A percentile compares a stretch with the other conserved stretches of the same genome.
Conservation (phyloP, 78 protist species). For the Speleostelium caveatum region DNA sequence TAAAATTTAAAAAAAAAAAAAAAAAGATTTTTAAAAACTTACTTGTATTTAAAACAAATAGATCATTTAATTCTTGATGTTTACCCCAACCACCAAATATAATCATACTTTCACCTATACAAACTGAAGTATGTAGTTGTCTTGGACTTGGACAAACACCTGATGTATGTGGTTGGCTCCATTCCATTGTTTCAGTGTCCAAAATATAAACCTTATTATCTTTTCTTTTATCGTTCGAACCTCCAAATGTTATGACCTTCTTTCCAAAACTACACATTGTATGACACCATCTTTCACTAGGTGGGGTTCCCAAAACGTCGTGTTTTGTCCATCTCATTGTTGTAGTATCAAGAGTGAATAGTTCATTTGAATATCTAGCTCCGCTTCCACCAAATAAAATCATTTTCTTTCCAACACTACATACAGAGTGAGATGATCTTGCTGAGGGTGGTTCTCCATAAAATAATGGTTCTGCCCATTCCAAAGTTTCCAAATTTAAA, state of each 20-base stretch:
- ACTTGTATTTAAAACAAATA: conserved; percentile 58
- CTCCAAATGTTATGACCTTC: conserved; percentile 60
- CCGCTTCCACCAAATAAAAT: conserved; percentile 76
- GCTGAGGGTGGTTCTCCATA: conserved; percentile 68
- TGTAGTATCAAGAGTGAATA: conserved; percentile 43
- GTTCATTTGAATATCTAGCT: conserved; percentile 61
- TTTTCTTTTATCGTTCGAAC: conserved; percentile 70
- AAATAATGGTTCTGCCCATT: conserved; percentile 57
- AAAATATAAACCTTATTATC: conserved; percentile 76
- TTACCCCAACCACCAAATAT: conserved; percentile 77
- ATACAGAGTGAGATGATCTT: conserved; percentile 71
- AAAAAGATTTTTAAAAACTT: no score
- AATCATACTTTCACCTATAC: conserved; percentile 64
- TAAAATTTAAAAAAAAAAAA: no score
- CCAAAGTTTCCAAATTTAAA: conserved; percentile 32
- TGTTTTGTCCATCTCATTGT: conserved; percentile 54
- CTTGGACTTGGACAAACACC: conserved; percentile 66
- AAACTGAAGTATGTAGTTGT: conserved; percentile 47
- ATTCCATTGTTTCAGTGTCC: conserved; percentile 72
- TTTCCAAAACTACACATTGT: conserved; percentile 76
- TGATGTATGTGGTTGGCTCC: conserved; percentile 60
- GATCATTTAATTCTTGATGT: conserved; percentile 67
- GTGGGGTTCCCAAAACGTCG: conserved; percentile 64
- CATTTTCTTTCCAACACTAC: conserved; percentile 64
- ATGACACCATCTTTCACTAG: conserved; percentile 71